Conservation (phyloP, 1,139 yeast genomes). For the Geotrichum restrictum region DNA sequence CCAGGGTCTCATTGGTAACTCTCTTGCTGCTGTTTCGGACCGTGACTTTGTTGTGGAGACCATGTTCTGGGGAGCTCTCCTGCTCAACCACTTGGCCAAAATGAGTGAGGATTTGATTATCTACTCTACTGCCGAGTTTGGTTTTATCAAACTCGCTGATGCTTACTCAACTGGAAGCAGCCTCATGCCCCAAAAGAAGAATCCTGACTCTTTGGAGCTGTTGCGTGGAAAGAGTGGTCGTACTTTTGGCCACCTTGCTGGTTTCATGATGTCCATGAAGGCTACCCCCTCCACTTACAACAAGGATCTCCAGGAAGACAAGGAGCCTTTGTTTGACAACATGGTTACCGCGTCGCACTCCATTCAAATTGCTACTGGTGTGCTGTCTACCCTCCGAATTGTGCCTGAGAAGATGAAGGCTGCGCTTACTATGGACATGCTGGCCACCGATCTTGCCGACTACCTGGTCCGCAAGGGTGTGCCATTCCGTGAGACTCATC, state of each 20-base stretch:
- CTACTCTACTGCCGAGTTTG: conserved; percentile 96
- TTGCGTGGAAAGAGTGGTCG: conserved; percentile 97
- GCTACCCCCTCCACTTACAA: conserved; percentile 96
- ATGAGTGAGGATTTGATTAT: conserved; percentile 92
- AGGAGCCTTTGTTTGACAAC: conserved; percentile 93
- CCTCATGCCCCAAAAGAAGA: conserved; percentile 98
- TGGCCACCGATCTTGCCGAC: conserved; percentile 97
- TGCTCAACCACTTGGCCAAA: conserved; percentile 92
- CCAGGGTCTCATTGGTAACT: conserved; percentile 83
- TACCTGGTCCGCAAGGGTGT: conserved; percentile 96
- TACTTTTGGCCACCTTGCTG: conserved; percentile 90
- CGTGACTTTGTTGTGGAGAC: conserved; percentile 96
- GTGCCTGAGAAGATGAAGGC: conserved; percentile 71
- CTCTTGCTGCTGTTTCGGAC: conserved; percentile 91
- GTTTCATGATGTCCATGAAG: conserved; percentile 92
- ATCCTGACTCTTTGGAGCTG: conserved; percentile 92
- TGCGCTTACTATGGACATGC: conserved; percentile 96
- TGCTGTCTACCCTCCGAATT: conserved; percentile 75
- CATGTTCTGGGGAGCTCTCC: conserved; percentile 94
- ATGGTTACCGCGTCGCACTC: conserved; percentile 90
- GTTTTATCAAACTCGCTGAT: conserved; percentile 86
- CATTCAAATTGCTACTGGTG: conserved; percentile 91
- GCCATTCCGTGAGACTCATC: conserved; percentile 98
- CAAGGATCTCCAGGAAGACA: conserved; percentile 98
- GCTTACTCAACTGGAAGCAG: conserved; percentile 98